Evolutionary conservation across 75 land plant genomes (phyloP).

Genomic region (Selaginella moellendorffii): DNA sequence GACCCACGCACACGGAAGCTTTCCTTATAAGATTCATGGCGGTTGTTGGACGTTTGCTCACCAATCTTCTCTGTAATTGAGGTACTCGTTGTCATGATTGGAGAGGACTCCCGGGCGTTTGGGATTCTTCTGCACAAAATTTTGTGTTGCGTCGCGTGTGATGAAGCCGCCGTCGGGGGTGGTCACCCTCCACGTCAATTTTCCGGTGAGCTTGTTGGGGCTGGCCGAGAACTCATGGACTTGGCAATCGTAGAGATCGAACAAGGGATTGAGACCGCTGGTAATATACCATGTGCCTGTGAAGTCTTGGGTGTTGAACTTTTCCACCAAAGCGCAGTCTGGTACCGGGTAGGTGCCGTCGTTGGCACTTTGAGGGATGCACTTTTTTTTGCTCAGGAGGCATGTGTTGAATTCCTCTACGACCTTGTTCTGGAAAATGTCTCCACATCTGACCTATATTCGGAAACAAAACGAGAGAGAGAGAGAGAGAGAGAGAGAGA

Average conservation of each 20-base stretch:
- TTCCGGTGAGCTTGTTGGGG: neutral
- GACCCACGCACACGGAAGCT: neutral
- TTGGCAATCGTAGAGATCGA: conserved; percentile 7
- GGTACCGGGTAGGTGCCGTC: neutral
- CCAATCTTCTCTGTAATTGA: conserved; percentile 4
- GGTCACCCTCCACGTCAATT: neutral
- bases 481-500: too few species aligned
- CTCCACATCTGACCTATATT: conserved; percentile 3
- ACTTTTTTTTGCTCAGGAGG: neutral
- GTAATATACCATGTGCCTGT: conserved; percentile 1
- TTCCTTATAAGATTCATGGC: too few species aligned
- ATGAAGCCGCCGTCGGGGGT: conserved; percentile 8
- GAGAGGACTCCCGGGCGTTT: neutral
- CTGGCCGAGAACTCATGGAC: conserved; percentile 1
- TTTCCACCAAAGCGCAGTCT: neutral
- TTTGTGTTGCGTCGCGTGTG: neutral
- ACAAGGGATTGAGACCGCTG: conserved; percentile 2
- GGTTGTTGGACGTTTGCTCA: too few species aligned
- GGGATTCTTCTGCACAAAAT: neutral
- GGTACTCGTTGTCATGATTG: conserved; percentile 6
- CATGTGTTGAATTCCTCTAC: conserved; percentile 1
- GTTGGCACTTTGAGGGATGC: neutral
- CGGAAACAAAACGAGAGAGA: neutral
- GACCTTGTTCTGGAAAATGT: neutral
- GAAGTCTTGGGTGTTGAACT: neutral